A percentile compares a stretch with the other conserved stretches of the same genome.
Conservation (phyloP, 352 stramenopile genomes). For the Lagenidium giganteum region DNA sequence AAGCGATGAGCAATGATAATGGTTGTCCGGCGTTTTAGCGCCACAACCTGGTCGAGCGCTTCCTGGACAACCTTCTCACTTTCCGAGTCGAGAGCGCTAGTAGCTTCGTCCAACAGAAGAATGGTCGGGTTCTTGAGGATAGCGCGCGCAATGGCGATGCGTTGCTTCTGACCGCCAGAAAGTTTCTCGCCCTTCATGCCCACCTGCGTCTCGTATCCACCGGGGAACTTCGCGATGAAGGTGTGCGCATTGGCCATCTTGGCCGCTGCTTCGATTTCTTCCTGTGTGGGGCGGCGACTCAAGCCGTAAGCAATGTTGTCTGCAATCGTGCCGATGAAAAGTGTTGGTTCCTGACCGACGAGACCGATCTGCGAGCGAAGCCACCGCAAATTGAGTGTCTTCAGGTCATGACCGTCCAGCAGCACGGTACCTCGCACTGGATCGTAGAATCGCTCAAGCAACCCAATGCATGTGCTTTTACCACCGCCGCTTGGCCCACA, state of each 20-base stretch:
- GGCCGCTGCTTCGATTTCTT: conserved; percentile 85
- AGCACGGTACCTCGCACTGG: conserved; percentile 41
- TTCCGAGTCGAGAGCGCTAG: conserved; percentile 76
- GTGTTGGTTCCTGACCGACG: conserved; percentile 38
- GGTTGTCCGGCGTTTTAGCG: conserved; percentile 69
- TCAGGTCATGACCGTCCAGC: conserved; percentile 75
- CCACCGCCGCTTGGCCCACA: conserved; percentile 11
- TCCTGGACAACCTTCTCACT: conserved; percentile 83
- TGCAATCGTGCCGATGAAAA: conserved; percentile 56
- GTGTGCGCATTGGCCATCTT: conserved; percentile 90
- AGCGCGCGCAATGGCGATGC: conserved; percentile 90
- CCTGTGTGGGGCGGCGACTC: conserved; percentile 25
- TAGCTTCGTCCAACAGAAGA: conserved; percentile 91
- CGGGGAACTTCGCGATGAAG: conserved; percentile 89
- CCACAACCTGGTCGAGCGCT: conserved; percentile 57
- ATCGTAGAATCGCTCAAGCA: conserved; percentile 72
- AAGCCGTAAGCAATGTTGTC: conserved; percentile 67
- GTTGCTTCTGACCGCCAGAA: conserved; percentile 57
- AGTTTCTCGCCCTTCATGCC: conserved; percentile 89
- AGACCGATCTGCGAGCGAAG: conserved; percentile 56
- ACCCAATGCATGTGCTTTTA: conserved; percentile 10
- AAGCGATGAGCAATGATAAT: conserved; percentile 94
- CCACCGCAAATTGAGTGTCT: conserved; percentile 61
- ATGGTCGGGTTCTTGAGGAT: conserved; percentile 87
- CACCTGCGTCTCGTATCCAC: conserved; percentile 91